Percentiles rank a stretch among this genome's conserved stretches.
Evolutionary conservation across 2,329 filamentous ascomycete species (phyloP).

Genomic region (Graphilbum fragrans): DNA sequence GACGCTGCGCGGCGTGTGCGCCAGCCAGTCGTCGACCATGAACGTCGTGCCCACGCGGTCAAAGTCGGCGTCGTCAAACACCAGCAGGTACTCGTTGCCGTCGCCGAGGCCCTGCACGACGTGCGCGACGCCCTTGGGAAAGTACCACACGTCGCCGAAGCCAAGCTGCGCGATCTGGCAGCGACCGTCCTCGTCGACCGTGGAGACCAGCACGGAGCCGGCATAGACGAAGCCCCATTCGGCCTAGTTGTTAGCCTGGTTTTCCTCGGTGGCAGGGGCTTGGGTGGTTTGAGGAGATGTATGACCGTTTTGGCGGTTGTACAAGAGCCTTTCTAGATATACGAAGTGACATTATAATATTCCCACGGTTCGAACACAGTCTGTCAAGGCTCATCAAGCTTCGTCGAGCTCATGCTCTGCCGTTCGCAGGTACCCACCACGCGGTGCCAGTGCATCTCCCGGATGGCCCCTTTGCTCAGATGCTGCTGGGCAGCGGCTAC

Average conservation of each 20-base stretch:
- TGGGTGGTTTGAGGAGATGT: too few relatives aligned
- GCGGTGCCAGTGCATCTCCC: too few relatives aligned
- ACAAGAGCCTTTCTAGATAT: too few relatives aligned
- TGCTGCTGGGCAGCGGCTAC: too few relatives aligned
- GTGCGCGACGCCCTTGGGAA: conserved; percentile 35
- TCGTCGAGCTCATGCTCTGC: too few relatives aligned
- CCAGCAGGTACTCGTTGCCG: conserved; percentile 45
- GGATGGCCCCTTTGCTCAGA: too few relatives aligned
- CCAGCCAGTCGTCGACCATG: conserved; percentile 59
- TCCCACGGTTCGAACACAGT: too few relatives aligned
- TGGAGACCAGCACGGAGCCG: conserved; percentile 44
- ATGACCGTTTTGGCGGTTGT: too few relatives aligned
- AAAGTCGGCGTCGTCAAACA: conserved; percentile 55
- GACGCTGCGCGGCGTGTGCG: conserved; percentile 49
- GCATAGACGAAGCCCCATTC: conserved; percentile 54
- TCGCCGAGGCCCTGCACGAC: conserved; percentile 42
- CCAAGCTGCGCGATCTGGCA: conserved; percentile 42
- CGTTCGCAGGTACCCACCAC: too few relatives aligned
- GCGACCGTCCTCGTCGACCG: conserved; percentile 48
- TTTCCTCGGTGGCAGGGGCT: too few relatives aligned
- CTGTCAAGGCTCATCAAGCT: too few relatives aligned
- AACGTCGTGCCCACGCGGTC: conserved; percentile 56
- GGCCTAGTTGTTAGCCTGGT: conserved; percentile 48
- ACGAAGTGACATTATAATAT: too few relatives aligned
- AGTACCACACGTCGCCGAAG: conserved; percentile 47